Evolutionary conservation across 2,329 filamentous ascomycete species (phyloP).

Genomic region (Penicillium sp.): DNA sequence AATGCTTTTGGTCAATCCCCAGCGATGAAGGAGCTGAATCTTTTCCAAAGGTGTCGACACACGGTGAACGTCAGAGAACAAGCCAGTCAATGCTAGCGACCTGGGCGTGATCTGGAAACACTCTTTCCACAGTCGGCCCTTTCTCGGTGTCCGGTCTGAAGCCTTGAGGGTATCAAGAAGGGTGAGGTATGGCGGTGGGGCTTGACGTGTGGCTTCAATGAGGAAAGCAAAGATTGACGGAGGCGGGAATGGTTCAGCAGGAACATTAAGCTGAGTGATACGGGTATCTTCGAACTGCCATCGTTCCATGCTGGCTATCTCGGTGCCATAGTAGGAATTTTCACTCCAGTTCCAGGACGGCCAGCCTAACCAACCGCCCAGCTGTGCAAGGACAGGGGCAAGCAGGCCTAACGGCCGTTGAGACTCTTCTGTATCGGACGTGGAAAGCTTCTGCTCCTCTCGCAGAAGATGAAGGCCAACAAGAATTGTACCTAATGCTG

Average conservation of each 20-base stretch:
- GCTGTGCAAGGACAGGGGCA: constrained; percentile 74
- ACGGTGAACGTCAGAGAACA: constrained; percentile 61
- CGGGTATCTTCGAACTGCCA: constrained; percentile 59
- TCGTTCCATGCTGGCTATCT: constrained; percentile 56
- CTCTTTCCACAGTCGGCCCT: constrained; percentile 38
- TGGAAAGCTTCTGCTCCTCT: constrained; percentile 84
- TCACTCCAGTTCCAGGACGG: constrained; percentile 57
- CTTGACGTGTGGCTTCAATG: constrained; percentile 41
- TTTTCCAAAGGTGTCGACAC: constrained; percentile 59
- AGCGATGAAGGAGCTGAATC: constrained; percentile 72
- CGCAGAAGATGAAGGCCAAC: constrained; percentile 79
- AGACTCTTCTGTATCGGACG: constrained; percentile 54
- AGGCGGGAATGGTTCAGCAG: constrained; percentile 55
- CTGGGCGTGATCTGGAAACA: constrained; percentile 57
- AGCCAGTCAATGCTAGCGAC: constrained; percentile 68
- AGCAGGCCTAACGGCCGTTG: constrained; percentile 54
- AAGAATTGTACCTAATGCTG: constrained; percentile 68
- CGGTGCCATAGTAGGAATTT: constrained; percentile 60
- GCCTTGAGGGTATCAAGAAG: constrained; percentile 51
- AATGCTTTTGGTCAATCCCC: constrained; percentile 63
- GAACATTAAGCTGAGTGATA: constrained; percentile 47
- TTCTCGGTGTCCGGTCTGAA: constrained; percentile 29
- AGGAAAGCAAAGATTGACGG: constrained; percentile 63
- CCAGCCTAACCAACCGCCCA: constrained; percentile 82
- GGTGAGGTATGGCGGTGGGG: constrained; percentile 49